Conservation (phyloP, 1,284 basidiomycete species). For the Leccinum pachyderme region DNA sequence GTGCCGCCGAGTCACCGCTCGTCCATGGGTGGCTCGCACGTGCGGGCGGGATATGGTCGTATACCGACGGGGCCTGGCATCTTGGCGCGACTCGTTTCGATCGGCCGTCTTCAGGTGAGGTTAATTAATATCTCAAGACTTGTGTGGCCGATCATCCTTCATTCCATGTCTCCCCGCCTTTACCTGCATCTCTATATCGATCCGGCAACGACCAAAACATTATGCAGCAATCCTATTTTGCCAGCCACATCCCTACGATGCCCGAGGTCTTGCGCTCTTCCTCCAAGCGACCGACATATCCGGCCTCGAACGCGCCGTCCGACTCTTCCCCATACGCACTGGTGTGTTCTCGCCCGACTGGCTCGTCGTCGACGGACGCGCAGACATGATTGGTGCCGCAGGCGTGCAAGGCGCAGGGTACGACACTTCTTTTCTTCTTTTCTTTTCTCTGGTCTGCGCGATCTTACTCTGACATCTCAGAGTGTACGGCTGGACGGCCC, state of each 20-base stretch:
- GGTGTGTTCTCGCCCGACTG: conserved; percentile 76
- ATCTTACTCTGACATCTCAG: conserved; percentile 24
- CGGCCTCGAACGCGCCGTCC: conserved; percentile 62
- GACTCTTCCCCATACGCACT: conserved; percentile 80
- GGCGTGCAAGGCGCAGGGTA: conserved; percentile 76
- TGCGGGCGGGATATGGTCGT: conserved; percentile 19
- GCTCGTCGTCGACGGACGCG: conserved; percentile 55
- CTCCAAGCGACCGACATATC: conserved; percentile 54
- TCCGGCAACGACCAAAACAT: background rate
- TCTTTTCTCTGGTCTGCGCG: background rate
- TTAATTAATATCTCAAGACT: no score
- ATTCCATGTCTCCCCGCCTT: background rate
- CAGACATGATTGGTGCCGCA: conserved; percentile 60
- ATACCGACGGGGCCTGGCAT: conserved; percentile 17
- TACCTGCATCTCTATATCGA: no score
- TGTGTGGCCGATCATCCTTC: background rate
- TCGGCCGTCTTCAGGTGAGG: conserved; percentile 30
- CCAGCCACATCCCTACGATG: conserved; percentile 59
- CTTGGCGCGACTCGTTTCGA: conserved; percentile 21
- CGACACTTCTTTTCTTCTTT: conserved; percentile 32
- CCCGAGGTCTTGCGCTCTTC: conserved; percentile 48
- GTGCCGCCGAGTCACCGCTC: conserved; percentile 36
- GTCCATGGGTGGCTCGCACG: conserved; percentile 27
- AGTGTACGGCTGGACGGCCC: conserved; percentile 42
- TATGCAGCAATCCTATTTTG: conserved; percentile 60